Conservation (phyloP, 306 rosid species). For the Myrica gale region DNA sequence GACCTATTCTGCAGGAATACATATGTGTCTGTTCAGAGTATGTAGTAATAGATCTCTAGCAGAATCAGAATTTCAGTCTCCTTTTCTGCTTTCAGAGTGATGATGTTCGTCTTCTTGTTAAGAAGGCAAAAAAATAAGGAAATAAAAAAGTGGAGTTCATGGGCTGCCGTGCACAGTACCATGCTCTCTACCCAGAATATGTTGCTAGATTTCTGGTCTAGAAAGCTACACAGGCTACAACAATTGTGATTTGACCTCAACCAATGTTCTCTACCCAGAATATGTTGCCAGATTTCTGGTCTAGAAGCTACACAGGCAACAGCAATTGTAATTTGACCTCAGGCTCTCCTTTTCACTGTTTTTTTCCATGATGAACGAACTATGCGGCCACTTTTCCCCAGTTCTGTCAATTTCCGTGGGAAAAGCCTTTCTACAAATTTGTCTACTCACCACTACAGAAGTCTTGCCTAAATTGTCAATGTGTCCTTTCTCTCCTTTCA, state of each 20-base stretch:
- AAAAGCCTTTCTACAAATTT: background rate
- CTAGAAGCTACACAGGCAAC: background rate
- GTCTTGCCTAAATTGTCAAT: conserved; percentile 3
- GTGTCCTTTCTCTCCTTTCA: background rate
- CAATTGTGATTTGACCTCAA: background rate
- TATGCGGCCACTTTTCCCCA: background rate
- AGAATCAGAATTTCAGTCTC: background rate
- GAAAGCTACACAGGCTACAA: background rate
- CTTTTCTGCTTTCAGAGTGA: background rate
- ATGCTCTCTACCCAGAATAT: background rate
- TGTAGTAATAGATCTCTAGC: background rate
- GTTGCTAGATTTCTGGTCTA: background rate
- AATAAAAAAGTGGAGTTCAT: background rate
- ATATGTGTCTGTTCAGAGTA: no score
- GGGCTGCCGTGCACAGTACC: background rate
- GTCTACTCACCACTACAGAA: no score
- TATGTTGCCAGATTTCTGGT: background rate
- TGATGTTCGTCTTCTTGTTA: background rate
- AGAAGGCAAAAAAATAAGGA: background rate
- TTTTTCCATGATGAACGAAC: background rate
- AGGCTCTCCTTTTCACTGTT: background rate
- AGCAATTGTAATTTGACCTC: background rate
- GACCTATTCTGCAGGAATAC: background rate
- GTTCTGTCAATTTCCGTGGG: background rate
- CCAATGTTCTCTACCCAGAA: background rate